Base-by-base conservation (phyloP, 1,284 basidiomycete genomes). In the Trichosporon asahii region DNA sequence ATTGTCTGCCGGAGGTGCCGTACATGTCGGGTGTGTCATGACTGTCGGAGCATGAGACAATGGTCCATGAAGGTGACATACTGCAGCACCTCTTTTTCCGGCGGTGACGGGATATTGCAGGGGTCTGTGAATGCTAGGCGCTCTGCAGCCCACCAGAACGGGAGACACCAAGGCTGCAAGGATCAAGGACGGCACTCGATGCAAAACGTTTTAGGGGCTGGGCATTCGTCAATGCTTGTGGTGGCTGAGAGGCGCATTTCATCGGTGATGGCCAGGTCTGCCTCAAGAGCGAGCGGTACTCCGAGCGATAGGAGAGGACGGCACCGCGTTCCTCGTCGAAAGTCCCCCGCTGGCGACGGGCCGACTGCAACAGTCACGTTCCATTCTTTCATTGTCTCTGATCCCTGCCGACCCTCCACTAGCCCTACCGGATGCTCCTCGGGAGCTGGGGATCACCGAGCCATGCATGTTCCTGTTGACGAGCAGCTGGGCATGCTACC, bases 301-400 rank as follows among this genome's bases (percentile, higher is more conserved):
- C 49, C 49, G 49, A 53, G 49, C 49, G 49, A 53, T 9, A 53
- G 21, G 4, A 8, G 49, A 6, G 7, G 4, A 25, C 23, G 21
- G 21, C 21, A 11, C 21, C 21, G 49, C 49, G 21, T 25, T 53
- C 49, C n/a, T 25, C 46, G 21, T 11, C 49, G 49, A 53, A 21
- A 23, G 23, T 25, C 49, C 49, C 49, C 49, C 49, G 49, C 49
- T 53, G 23, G 49, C 49, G 23, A 25, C 49, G 49, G 57, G 29
- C 57, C 27, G 57, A 23, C 29, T 61, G 18, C 57, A n/a, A 33
- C 15, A 61, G 57, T 61, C 57, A 61, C 57, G 57, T 61, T 61
- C 57, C 57, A 33, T 61, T 29, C 57, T 61, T 61, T 61, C 27
- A 61, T 61, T 61, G 57, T 61, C 57, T 61, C 57, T 61, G 15